Percentiles rank a stretch among this genome's conserved stretches.
phyloP scores from a whole-genome alignment of 768 basidiomycete species.

The Exidia glandulosa region DNA sequence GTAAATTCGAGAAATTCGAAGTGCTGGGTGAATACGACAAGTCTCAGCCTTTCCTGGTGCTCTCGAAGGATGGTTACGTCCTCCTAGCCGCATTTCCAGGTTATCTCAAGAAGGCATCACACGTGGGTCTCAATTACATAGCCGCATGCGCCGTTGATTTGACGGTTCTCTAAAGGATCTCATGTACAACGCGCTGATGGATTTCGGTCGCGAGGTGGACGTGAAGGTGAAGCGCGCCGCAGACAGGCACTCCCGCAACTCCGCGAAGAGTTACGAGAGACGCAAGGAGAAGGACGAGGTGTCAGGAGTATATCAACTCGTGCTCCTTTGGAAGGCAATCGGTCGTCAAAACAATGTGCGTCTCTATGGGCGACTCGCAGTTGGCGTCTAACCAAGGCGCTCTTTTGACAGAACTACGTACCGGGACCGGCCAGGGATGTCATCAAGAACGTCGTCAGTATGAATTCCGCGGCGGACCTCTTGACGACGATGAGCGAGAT shows the following conservation, averaged over 20 bases:
- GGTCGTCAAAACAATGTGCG: background rate
- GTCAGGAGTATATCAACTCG: background rate
- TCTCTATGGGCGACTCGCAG: background rate
- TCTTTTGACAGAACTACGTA: background rate
- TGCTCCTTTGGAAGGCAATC: background rate
- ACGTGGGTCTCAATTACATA: too few relatives aligned
- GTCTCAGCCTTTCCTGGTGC: too few relatives aligned
- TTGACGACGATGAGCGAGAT: background rate
- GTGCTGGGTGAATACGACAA: background rate
- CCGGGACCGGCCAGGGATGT: background rate
- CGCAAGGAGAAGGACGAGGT: background rate
- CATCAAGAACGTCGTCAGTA: background rate
- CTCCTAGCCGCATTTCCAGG: too few relatives aligned
- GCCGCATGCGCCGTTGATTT: too few relatives aligned
- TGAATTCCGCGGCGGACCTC: background rate
- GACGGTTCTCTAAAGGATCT: too few relatives aligned
- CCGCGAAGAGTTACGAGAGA: background rate
- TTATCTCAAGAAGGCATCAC: too few relatives aligned
- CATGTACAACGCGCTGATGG: too few relatives aligned
- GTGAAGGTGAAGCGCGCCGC: background rate
- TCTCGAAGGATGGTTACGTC: too few relatives aligned
- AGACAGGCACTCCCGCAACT: background rate
- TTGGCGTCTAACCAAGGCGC: background rate
- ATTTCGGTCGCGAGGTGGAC: too few relatives aligned
- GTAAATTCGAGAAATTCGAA: background rate